Conservation (phyloP, 2,329 filamentous ascomycete genomes). For the Aspergillus fumigatus region DNA sequence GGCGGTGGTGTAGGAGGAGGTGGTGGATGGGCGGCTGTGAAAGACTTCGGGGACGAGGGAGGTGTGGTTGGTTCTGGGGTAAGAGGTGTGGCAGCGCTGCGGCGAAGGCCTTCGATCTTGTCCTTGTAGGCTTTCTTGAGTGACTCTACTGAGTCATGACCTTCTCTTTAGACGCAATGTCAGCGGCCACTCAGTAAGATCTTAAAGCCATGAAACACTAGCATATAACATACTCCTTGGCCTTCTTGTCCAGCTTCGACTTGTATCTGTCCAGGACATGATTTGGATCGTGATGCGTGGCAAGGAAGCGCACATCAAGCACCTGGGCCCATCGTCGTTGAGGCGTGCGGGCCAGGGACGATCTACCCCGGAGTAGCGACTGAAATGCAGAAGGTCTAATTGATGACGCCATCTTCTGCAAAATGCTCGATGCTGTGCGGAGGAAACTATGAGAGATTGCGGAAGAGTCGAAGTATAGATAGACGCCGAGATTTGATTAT, state of each 20-base stretch:
- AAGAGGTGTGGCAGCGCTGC: slow-evolving; percentile 56
- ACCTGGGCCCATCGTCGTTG: slow-evolving; percentile 89
- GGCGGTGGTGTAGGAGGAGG: slow-evolving; percentile 34
- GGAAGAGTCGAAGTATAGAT: not conserved
- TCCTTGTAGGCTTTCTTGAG: slow-evolving; percentile 80
- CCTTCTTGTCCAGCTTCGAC: slow-evolving; percentile 78
- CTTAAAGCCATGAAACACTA: not conserved
- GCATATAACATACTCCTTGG: slow-evolving; percentile 52
- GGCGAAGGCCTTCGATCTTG: slow-evolving; percentile 69
- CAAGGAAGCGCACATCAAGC: slow-evolving; percentile 85
- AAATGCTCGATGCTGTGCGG: not conserved
- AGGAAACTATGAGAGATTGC: not conserved
- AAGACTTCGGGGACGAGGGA: slow-evolving; percentile 35
- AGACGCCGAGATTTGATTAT: not conserved
- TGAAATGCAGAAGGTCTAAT: slow-evolving; percentile 48
- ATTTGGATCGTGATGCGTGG: slow-evolving; percentile 64
- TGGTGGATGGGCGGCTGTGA: slow-evolving; percentile 9
- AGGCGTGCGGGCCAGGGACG: slow-evolving; percentile 25
- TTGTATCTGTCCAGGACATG: slow-evolving; percentile 79
- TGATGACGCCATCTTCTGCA: slow-evolving; percentile 43
- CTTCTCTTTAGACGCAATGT: slow-evolving; percentile 57
- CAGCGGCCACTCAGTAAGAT: slow-evolving; percentile 24
- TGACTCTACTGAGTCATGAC: slow-evolving; percentile 54
- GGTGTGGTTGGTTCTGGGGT: slow-evolving; percentile 40
- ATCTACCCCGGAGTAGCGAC: slow-evolving; percentile 35